Conservation (phyloP, 2,329 filamentous ascomycete genomes). For the Aspergillus tubingensis region DNA sequence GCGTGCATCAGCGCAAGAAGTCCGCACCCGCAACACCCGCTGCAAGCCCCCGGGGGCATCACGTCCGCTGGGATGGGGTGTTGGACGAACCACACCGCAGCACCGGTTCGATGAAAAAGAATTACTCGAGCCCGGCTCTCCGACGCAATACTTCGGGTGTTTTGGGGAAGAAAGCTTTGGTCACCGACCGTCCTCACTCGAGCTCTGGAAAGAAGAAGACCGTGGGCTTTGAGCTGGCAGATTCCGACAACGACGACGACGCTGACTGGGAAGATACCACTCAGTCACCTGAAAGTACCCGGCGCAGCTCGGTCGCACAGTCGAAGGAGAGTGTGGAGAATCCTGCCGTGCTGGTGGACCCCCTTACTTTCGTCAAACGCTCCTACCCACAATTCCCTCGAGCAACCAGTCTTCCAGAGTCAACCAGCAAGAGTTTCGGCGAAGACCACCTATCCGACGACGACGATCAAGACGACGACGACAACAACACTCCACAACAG, state of each 20-base stretch:
- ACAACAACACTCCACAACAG: conserved; percentile 17
- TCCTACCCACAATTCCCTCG: conserved; percentile 41
- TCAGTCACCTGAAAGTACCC: conserved; percentile 50
- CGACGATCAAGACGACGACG: conserved; percentile 25
- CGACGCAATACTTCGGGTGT: conserved; percentile 41
- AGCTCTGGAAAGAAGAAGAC: conserved; percentile 47
- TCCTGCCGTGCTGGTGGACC: conserved; percentile 38
- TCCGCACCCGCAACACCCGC: conserved; percentile 48
- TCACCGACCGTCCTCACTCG: conserved; percentile 35
- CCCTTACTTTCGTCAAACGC: conserved; percentile 45
- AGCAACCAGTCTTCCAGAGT: conserved; percentile 42
- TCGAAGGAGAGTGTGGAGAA: conserved; percentile 39
- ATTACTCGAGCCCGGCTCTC: conserved; percentile 47
- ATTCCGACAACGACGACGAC: conserved; percentile 47
- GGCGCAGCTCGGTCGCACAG: conserved; percentile 47
- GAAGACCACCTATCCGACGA: conserved; percentile 26
- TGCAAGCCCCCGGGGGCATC: conserved; percentile 43
- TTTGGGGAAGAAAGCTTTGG: conserved; percentile 42
- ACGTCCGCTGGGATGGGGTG: conserved; percentile 47
- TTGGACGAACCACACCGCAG: conserved; percentile 37
- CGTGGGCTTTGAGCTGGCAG: conserved; percentile 50
- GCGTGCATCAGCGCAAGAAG: conserved; percentile 49
- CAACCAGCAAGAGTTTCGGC: conserved; percentile 36
- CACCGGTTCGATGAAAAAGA: conserved; percentile 46
- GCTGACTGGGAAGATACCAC: conserved; percentile 53